Conservation (phyloP, 176 grass and related monocot genomes). For the Aegilops sharonensis region DNA sequence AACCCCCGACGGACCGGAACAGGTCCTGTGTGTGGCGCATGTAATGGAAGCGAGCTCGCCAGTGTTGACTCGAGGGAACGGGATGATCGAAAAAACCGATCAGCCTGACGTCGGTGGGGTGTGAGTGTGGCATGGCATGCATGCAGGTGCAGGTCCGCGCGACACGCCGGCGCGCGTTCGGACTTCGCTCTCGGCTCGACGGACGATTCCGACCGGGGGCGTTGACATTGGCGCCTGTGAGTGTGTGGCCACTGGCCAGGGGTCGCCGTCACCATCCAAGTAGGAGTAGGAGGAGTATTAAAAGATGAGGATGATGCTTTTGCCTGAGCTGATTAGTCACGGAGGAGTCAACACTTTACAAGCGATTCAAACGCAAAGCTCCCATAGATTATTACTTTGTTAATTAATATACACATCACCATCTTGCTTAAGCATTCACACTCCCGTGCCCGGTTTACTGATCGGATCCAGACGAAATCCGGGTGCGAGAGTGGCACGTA, state of each 20-base stretch:
- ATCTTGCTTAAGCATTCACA: background rate
- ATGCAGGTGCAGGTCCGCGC: background rate
- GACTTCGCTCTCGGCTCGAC: background rate
- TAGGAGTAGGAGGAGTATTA: too few relatives aligned
- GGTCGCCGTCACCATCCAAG: background rate
- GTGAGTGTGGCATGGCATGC: background rate
- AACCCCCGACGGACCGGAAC: background rate
- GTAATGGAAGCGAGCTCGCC: background rate
- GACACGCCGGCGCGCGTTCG: slow-evolving; percentile 17
- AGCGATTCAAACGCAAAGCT: too few relatives aligned
- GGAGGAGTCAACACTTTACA: too few relatives aligned
- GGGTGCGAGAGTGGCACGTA: too few relatives aligned
- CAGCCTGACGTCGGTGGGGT: background rate
- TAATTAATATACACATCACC: too few relatives aligned
- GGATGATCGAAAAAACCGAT: background rate
- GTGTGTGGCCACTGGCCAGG: background rate
- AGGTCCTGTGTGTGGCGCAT: background rate
- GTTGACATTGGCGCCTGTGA: background rate
- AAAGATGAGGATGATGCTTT: too few relatives aligned
- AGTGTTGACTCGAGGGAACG: background rate
- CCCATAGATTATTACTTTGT: too few relatives aligned
- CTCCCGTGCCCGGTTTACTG: too few relatives aligned
- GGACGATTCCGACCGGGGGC: background rate
- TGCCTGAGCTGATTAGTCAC: too few relatives aligned
- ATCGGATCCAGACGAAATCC: background rate